These are phyloP conservation scores for Cryphonectria radicalis DNA, from an alignment of 2,329 filamentous ascomycete species.

Conservation along the genomic window DNA sequence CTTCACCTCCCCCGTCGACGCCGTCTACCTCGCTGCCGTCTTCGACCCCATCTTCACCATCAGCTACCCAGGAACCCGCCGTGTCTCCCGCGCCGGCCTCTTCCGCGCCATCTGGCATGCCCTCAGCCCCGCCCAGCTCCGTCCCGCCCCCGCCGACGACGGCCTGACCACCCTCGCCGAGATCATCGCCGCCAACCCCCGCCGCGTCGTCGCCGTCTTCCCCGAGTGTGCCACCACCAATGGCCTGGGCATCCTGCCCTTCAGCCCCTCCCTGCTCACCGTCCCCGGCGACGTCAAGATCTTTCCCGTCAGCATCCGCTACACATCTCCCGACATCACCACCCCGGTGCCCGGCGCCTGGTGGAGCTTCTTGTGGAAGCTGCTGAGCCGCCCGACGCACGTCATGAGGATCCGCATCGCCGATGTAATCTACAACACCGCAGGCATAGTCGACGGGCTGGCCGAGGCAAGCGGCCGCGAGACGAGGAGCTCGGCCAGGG, in stretches of 20 bases:
- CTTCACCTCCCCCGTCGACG: constrained; percentile 90
- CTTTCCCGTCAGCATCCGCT: constrained; percentile 89
- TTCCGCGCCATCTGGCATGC: constrained; percentile 75
- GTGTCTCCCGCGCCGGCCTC: constrained; percentile 78
- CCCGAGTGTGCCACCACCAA: constrained; percentile 96
- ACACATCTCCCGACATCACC: constrained; percentile 86
- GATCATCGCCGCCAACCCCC: constrained; percentile 70
- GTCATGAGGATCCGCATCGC: constrained; percentile 91
- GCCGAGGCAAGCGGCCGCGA: constrained; percentile 34
- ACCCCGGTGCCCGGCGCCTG: constrained; percentile 83
- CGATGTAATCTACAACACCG: constrained; percentile 66
- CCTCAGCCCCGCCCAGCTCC: constrained; percentile 62
- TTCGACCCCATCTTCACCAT: constrained; percentile 95
- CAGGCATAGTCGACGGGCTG: constrained; percentile 43
- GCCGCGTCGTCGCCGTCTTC: constrained; percentile 81
- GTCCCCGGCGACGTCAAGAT: constrained; percentile 72
- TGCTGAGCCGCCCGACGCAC: constrained; percentile 83
- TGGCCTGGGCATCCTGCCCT: constrained; percentile 83
- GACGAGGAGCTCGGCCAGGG: constrained; percentile 37
- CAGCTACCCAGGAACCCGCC: constrained; percentile 74
- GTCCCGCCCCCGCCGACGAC: constrained; percentile 46
- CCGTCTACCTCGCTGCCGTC: constrained; percentile 90
- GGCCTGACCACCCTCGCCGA: constrained; percentile 64
- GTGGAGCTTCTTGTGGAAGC: constrained; percentile 77
- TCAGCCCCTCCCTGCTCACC: constrained; percentile 76